These are phyloP conservation scores for Pichia sp. DNA, from an alignment of 1,139 yeast genomes.

Conservation along the genomic window DNA sequence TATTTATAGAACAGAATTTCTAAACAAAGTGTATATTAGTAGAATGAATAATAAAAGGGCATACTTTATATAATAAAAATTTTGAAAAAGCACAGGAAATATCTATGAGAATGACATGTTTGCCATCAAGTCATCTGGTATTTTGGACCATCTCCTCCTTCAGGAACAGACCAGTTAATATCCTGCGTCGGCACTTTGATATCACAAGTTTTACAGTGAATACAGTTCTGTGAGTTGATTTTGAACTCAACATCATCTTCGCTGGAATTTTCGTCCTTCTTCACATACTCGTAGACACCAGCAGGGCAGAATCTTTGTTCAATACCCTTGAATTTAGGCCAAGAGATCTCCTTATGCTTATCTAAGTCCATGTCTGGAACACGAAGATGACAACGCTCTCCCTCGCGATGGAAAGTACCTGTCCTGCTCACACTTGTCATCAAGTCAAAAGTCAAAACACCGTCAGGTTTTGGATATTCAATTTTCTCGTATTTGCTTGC, in stretches of 20 bases:
- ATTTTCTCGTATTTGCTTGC: constrained; percentile 68
- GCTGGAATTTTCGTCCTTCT: constrained; percentile 46
- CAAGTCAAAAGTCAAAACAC: constrained; percentile 80
- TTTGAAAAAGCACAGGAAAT: not conserved
- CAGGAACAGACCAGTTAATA: constrained; percentile 92
- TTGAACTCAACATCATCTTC: constrained; percentile 60
- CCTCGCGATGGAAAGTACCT: constrained; percentile 93
- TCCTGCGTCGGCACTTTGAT: constrained; percentile 94
- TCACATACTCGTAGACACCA: constrained; percentile 90
- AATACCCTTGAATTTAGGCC: constrained; percentile 75
- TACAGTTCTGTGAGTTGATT: constrained; percentile 93
- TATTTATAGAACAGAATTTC: not conserved
- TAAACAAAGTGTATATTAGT: not conserved
- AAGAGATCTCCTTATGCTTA: constrained; percentile 63
- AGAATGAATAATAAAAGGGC: constrained; percentile 1
- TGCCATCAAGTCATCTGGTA: constrained; percentile 60
- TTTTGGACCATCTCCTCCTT: constrained; percentile 98
- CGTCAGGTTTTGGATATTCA: constrained; percentile 92
- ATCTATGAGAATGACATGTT: not conserved
- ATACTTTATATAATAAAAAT: not conserved
- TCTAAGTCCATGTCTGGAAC: constrained; percentile 69
- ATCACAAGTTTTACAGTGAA: constrained; percentile 97
- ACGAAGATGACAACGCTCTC: constrained; percentile 83
- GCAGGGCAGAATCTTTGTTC: constrained; percentile 96
- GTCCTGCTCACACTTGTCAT: constrained; percentile 91